phyloP scores from a whole-genome alignment of 1,284 basidiomycete genomes.

The Taiwanofungus camphoratus region DNA sequence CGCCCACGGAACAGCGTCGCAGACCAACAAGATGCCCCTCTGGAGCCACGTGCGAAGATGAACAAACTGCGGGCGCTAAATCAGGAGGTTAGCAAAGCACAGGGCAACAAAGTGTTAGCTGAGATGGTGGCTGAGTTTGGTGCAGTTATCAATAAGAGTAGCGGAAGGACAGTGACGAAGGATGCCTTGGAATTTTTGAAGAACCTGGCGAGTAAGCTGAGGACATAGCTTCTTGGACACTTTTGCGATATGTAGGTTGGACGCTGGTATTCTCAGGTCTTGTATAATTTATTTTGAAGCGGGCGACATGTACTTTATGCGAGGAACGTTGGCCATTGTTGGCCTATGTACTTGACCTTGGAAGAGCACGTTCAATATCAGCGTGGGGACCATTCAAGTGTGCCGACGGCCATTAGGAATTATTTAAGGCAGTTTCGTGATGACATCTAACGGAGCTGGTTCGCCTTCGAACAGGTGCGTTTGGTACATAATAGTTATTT shows the following conservation, averaged over 20 bases:
- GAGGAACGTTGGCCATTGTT: no score
- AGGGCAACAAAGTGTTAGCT: constrained; percentile 50
- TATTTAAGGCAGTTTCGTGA: no score
- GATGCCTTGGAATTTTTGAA: constrained; percentile 69
- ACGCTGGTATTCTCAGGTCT: no score
- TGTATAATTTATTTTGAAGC: no score
- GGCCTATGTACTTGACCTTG: no score
- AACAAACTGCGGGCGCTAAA: constrained; percentile 51
- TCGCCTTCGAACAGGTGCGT: no score
- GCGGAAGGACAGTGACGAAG: constrained; percentile 65
- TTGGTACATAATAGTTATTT: no score
- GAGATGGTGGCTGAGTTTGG: constrained; percentile 63
- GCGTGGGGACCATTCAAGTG: no score
- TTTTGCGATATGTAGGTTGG: neutral
- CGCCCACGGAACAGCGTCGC: constrained; percentile 37
- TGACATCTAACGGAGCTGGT: no score
- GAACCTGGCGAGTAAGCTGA: constrained; percentile 47
- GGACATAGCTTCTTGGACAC: constrained; percentile 17
- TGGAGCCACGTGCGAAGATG: constrained; percentile 46
- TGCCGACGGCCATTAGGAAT: no score
- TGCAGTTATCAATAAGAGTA: constrained; percentile 56
- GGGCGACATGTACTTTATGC: no score
- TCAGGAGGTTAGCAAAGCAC: constrained; percentile 44
- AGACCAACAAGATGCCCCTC: constrained; percentile 21
- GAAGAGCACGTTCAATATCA: no score